phyloP scores from a whole-genome alignment of 1,139 yeast species.

The Blastobotrys proliferans region DNA sequence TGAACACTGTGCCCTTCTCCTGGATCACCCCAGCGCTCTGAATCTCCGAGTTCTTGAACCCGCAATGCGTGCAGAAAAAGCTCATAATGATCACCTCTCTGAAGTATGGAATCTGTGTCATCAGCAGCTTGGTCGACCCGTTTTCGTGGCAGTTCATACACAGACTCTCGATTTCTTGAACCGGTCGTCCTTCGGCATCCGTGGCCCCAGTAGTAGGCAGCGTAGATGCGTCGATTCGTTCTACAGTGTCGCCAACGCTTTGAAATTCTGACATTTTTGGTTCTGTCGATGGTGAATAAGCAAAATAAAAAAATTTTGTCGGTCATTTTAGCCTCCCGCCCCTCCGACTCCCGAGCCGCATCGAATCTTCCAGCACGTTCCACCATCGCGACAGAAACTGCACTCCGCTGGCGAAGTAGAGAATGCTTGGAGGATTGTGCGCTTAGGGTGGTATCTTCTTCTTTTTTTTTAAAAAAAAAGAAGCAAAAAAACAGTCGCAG shows the following conservation, averaged over 20 bases:
- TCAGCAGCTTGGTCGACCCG: constrained; percentile 76
- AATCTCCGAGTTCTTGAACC: constrained; percentile 83
- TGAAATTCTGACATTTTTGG: constrained; percentile 10
- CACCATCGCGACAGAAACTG: no score
- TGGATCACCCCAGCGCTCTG: constrained; percentile 85
- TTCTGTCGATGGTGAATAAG: constrained; percentile 1
- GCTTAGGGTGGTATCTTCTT: no score
- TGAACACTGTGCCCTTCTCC: constrained; percentile 78
- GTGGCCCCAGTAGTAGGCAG: constrained; percentile 41
- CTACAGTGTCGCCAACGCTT: constrained; percentile 29
- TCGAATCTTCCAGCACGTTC: no score
- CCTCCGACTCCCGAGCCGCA: no score
- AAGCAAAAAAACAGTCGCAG: no score
- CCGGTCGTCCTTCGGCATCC: constrained; percentile 93
- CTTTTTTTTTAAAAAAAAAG: no score
- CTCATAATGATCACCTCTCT: constrained; percentile 92
- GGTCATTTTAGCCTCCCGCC: no score
- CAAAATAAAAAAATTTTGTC: not conserved
- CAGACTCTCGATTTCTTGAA: constrained; percentile 87
- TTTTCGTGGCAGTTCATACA: constrained; percentile 93
- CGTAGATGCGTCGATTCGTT: constrained; percentile 21
- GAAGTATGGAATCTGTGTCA: constrained; percentile 89
- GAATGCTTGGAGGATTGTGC: no score
- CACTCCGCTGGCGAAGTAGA: no score
- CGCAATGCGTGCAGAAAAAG: constrained; percentile 93